These are phyloP conservation scores for Boletellus sp. DNA, from an alignment of 768 basidiomycete species.

Conservation along the genomic window DNA sequence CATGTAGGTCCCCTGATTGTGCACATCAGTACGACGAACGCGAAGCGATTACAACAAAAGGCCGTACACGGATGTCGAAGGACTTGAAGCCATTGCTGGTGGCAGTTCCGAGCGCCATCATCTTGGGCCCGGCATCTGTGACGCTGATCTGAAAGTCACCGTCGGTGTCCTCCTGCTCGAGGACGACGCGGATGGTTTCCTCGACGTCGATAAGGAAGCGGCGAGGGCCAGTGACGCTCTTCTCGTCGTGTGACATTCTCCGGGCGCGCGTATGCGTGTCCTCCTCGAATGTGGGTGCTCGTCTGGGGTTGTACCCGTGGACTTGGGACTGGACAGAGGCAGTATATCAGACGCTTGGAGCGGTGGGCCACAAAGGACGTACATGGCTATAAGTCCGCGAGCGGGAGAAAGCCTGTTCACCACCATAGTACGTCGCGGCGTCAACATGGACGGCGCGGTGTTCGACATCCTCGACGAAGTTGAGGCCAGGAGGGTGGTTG, in stretches of 20 bases:
- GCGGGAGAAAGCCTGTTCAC: slow-evolving; percentile 72
- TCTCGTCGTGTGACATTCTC: slow-evolving; percentile 91
- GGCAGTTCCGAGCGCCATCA: slow-evolving; percentile 93
- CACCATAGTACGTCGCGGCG: slow-evolving; percentile 79
- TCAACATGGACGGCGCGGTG: slow-evolving; percentile 55
- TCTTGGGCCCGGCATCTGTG: slow-evolving; percentile 94
- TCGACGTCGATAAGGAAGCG: slow-evolving; percentile 97
- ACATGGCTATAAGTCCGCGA: slow-evolving; percentile 88
- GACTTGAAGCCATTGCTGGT: slow-evolving; percentile 98
- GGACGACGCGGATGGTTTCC: slow-evolving; percentile 92
- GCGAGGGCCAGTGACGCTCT: slow-evolving; percentile 71
- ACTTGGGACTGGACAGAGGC: slow-evolving; percentile 53
- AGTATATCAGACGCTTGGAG: slow-evolving; percentile 15
- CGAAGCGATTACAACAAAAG: neutral
- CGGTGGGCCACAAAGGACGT: slow-evolving; percentile 24
- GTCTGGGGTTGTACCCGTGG: slow-evolving; percentile 70
- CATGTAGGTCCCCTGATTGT: slow-evolving; percentile 92
- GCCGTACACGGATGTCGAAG: slow-evolving; percentile 85
- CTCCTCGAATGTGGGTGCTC: slow-evolving; percentile 69
- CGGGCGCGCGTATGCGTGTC: slow-evolving; percentile 71
- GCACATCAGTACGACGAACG: slow-evolving; percentile 7
- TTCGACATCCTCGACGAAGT: slow-evolving; percentile 61
- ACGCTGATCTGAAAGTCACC: slow-evolving; percentile 95
- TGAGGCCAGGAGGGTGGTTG: slow-evolving; percentile 59
- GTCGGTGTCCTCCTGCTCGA: slow-evolving; percentile 98